Percentiles rank a stretch among this genome's conserved stretches.
Conservation (phyloP, 73 alveolate species). For the Tetrahymena thermophila region DNA sequence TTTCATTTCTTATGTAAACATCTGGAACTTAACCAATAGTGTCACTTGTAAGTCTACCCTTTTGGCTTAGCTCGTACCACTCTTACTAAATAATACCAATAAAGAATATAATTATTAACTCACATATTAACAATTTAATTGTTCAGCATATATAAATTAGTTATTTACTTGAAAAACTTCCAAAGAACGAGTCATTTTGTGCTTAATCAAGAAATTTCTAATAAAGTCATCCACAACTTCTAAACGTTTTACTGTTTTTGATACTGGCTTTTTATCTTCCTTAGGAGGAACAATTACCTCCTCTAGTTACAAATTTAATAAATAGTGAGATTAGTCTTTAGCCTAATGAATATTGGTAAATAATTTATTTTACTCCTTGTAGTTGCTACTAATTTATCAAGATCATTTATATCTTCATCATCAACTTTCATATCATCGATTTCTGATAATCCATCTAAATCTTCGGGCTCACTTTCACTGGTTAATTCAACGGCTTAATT, state of each 20-base stretch:
- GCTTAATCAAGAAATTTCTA: constrained; percentile 91
- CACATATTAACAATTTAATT: not conserved
- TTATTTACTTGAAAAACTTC: constrained; percentile 77
- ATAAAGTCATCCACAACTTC: constrained; percentile 98
- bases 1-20: constrained; percentile 90
- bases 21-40: constrained; percentile 96
- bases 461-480: constrained; percentile 49
- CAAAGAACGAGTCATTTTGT: constrained; percentile 86
- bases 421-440: constrained; percentile 29
- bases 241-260: constrained; percentile 75
- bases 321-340: not conserved
- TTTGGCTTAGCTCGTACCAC: constrained; percentile 95
- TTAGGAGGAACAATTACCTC: constrained; percentile 26
- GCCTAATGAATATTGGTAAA: not conserved
- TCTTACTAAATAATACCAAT: constrained; percentile 51
- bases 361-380: constrained; percentile 12
- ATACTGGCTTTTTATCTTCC: constrained; percentile 48
- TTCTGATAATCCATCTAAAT: constrained; percentile 31
- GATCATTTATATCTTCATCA: constrained; percentile 25
- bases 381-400: constrained; percentile 22
- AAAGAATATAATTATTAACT: not conserved
- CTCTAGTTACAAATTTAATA: constrained; percentile 5
- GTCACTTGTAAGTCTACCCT: constrained; percentile 93
- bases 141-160: not conserved
- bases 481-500: constrained; percentile 23